Evolutionary conservation across 78 protist species (phyloP), one percentile per base, ranked within the genome.

Genomic region (Paulinella micropora): DNA sequence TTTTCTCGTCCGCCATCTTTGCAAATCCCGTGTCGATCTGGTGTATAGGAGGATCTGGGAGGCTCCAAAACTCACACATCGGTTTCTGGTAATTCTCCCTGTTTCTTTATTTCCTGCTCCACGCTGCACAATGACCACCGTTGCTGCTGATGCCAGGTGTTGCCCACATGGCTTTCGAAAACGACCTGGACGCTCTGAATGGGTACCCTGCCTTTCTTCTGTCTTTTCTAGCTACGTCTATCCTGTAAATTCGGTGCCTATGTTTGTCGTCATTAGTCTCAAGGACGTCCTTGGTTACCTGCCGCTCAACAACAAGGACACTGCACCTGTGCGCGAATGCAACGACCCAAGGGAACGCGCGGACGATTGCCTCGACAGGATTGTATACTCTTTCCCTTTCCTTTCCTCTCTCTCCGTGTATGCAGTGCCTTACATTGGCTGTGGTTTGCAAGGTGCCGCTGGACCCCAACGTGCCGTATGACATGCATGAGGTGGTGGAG

Each of bases 401-500:
- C n/a, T n/a, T n/a, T n/a, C n/a, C n/a, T n/a, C n/a, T n/a, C n/a
- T n/a, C n/a, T n/a, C n/a, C n/a, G n/a, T n/a, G n/a, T n/a, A n/a
- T n/a, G n/a, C n/a, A n/a, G n/a, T n/a, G n/a, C n/a, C n/a, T n/a
- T n/a, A n/a, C n/a, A n/a, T n/a, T n/a, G n/a, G n/a, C n/a, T n/a
- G n/a, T n/a, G n/a, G n/a, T n/a, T n/a, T n/a, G n/a, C n/a, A 73
- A 93, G 0, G 95, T 96, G 9, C 97, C 97, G 1, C 23, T 41
- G 6, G 97, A 96, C 88, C 93, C 98, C 77, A 92, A 90, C 89
- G 38, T 86, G 79, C 94, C 99, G 28, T 97, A 98, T 93, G 98
- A 97, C 90, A 97, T 98, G 95, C 83, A 86, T n/a, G 92, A 93
- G 35, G 95, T 97, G n/a, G 93, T 96, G 86, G 88, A 81, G 15